Base-by-base conservation (phyloP, 1,284 basidiomycete genomes). In the Pascua sp. region DNA sequence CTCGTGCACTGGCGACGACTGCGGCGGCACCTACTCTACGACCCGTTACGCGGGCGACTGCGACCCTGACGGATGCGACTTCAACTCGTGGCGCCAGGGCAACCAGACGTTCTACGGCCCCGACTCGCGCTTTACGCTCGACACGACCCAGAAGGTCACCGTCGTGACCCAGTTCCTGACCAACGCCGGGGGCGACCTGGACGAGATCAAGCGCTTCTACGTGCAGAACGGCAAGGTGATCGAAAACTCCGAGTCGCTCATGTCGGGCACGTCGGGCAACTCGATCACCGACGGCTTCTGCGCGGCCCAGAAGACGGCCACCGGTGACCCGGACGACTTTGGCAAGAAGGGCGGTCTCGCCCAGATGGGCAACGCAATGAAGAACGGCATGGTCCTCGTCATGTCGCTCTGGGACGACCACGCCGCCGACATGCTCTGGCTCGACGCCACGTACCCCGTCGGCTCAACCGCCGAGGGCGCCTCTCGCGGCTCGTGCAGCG, bases 371-470 rank as follows among this genome's bases (percentile, higher is more conserved):
- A n/a, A 9, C 5, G 47, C 47, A 0, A 16, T 49, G 16, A 13
- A 40, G 38, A 4, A 9, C 5, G 47, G 47, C 47, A 49, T 49
- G 47, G 47, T 49, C n/a, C 47, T 49, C n/a, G 47, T 49, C 36
- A n/a, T 49, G n/a, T 49, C 47, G 38, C 47, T 49, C 47, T 49
- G 47, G 47, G 47, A 49, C 47, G 47, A 49, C 39, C 47, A 49
- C 47, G 47, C 47, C 17, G 47, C 47, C 17, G 16, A 49, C 47
- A 49, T 49, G 47, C 47, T 49, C 47, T 49, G 47, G 47, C 47
- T 49, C 47, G 47, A 49, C 47, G 40, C 47, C 16, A 49, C 47
- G 17, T 49, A 49, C 47, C 47, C 47, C 39, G 5, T 13, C 17
- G n/a, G 9, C 47, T 41, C 38, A 8, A 41, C 47, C 17, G 47